phyloP scores from a whole-genome alignment of 257 asterid species.

The Marsdenia floribunda region DNA sequence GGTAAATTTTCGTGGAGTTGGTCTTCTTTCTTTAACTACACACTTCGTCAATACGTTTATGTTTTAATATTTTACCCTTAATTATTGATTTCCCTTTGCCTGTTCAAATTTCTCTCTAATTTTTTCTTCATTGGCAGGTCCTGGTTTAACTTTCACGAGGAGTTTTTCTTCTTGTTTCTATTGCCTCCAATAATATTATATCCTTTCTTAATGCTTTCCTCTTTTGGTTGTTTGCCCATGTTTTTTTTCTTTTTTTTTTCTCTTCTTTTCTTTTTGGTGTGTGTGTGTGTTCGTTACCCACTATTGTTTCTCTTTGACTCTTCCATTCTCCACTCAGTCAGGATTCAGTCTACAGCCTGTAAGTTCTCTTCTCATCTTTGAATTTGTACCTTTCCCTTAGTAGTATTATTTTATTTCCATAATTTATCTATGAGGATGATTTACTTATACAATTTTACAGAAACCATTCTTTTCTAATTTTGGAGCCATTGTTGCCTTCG shows the following conservation, averaged over 20 bases:
- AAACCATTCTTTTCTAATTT: slow-evolving; percentile 97
- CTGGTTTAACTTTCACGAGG: slow-evolving; percentile 99
- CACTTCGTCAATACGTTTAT: neutral
- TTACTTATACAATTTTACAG: slow-evolving; percentile 45
- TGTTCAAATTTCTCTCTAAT: neutral
- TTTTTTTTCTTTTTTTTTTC: neutral
- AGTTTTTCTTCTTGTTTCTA: slow-evolving; percentile 92
- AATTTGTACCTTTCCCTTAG: neutral
- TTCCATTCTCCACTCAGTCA: slow-evolving; percentile 64
- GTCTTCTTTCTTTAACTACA: neutral
- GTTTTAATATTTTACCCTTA: neutral
- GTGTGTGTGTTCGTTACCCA: slow-evolving; percentile 13
- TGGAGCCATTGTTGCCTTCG: slow-evolving; percentile 92
- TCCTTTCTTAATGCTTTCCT: slow-evolving; percentile 37
- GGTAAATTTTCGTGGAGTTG: slow-evolving; percentile 30
- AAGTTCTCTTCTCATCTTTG: slow-evolving; percentile 31
- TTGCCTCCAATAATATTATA: slow-evolving; percentile 98
- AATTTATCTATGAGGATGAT: neutral
- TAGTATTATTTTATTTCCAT: neutral
- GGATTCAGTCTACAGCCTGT: slow-evolving; percentile 97
- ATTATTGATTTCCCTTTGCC: neutral
- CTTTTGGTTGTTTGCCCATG: neutral
- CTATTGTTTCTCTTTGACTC: slow-evolving; percentile 52
- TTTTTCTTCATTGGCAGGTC: slow-evolving; percentile 50
- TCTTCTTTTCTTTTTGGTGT: too few species aligned